Percentiles rank a stretch among this genome's conserved stretches.
phyloP scores from a whole-genome alignment of 2,329 filamentous ascomycete species.

The Aspergillus uvarum region DNA sequence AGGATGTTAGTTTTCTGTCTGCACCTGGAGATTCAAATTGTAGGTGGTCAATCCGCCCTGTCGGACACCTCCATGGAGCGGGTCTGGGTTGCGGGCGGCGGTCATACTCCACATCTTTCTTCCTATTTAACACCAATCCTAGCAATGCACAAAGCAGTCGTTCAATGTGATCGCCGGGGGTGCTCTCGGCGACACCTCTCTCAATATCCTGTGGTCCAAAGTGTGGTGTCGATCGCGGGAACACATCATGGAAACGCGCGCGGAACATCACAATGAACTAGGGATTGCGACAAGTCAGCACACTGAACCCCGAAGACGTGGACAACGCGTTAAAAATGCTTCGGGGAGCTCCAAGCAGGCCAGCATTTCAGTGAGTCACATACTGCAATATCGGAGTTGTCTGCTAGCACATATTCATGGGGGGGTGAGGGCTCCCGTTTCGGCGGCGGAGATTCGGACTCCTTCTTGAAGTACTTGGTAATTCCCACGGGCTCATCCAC shows the following conservation, averaged over 20 bases:
- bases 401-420: constrained; percentile 84
- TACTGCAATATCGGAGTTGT: constrained; percentile 91
- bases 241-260: constrained; percentile 84
- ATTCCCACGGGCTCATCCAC: constrained; percentile 45
- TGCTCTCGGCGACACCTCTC: constrained; percentile 71
- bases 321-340: constrained; percentile 29
- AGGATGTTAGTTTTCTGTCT: constrained; percentile 31
- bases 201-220: constrained; percentile 96
- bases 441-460: constrained; percentile 59
- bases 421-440: constrained; percentile 85
- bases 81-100: constrained; percentile 24
- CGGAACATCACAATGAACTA: constrained; percentile 99
- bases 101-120: constrained; percentile 96
- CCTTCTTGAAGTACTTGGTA: constrained; percentile 50
- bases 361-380: constrained; percentile 46
- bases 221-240: constrained; percentile 82
- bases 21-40: background rate
- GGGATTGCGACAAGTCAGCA: constrained; percentile 34
- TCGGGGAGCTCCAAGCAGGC: constrained; percentile 37
- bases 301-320: constrained; percentile 29
- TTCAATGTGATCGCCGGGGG: constrained; percentile 83
- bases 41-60: constrained; percentile 2
- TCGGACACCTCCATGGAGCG: background rate
- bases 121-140: constrained; percentile 86
- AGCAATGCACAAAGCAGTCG: constrained; percentile 85